Evolutionary conservation across 1,284 basidiomycete genomes (phyloP), one percentile per base, ranked within the genome.

Genomic region (Ceratobasidium sp.): DNA sequence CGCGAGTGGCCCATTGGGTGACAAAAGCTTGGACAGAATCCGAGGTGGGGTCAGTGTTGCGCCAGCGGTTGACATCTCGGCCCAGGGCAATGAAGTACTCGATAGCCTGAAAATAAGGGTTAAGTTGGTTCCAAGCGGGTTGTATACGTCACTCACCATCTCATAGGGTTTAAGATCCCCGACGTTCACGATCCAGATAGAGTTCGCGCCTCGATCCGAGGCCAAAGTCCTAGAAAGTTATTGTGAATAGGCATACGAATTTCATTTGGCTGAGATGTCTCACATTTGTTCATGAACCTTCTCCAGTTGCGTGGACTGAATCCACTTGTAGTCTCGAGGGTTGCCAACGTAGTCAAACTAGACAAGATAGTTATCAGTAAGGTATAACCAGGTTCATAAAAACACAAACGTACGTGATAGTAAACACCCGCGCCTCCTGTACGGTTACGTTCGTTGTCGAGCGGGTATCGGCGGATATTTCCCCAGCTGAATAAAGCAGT

Each of bases 91-190:
- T 85, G 87, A 92, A 93, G 83, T 92, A 93, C 80, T 94, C 92
- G 28, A 88, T 90, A 61, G 91, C 89, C 72, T 75, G n/a, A n/a
- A 40, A 18, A 46, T 18, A 2, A 4, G 12, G 15, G 7, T 20
- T 60, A 3, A 60, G 10, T 60, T 9, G 13, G 18, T 33, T 42
- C 6, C n/a, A 56, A 20, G 18, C 51, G 51, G n/a, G 6, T 20
- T 18, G 18, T 18, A 53, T 18, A 15, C n/a, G 51, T n/a, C 51
- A 20, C 77, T 67, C 6, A 81, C 80, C 81, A 91, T 88, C 81
- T 94, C 93, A 81, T 91, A 91, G 0, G 92, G 91, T 83, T 94
- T 94, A 53, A 94, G 84, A 81, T 94, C 93, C 26, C 92, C 92
- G 49, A 92, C 85, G 77, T 86, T 86, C 72, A 86, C 80, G 46